phyloP scores from a whole-genome alignment of 2,329 filamentous ascomycete genomes.

The Hypoxylon sp. region DNA sequence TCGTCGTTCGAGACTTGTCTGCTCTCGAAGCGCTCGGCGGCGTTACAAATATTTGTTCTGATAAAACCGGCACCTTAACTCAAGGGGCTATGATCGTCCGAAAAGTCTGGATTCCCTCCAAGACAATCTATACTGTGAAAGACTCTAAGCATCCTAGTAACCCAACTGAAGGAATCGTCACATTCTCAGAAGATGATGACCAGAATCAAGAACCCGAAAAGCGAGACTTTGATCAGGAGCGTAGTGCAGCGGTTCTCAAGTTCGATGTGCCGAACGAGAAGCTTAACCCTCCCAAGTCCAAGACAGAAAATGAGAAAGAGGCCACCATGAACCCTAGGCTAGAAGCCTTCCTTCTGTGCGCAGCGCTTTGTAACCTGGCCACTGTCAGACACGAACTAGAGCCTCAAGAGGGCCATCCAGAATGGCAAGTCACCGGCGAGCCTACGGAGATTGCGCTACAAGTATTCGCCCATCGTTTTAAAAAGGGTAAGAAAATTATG shows the following conservation, averaged over 20 bases:
- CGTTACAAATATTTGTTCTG: slow-evolving; percentile 80
- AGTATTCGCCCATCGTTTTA: slow-evolving; percentile 80
- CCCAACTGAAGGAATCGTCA: slow-evolving; percentile 71
- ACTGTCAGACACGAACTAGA: slow-evolving; percentile 70
- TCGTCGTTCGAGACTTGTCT: slow-evolving; percentile 76
- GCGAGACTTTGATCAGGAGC: slow-evolving; percentile 72
- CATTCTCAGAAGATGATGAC: slow-evolving; percentile 60
- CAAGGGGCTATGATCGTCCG: slow-evolving; percentile 79
- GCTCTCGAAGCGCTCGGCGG: slow-evolving; percentile 79
- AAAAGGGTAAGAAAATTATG: slow-evolving; percentile 68
- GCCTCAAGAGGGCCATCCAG: slow-evolving; percentile 66
- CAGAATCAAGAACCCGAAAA: slow-evolving; percentile 58
- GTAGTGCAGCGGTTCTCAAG: slow-evolving; percentile 71
- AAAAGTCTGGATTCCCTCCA: slow-evolving; percentile 74
- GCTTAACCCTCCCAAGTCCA: slow-evolving; percentile 57
- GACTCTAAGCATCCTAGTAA: slow-evolving; percentile 73
- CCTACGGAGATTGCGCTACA: slow-evolving; percentile 84
- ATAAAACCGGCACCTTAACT: slow-evolving; percentile 80
- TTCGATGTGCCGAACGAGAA: slow-evolving; percentile 75
- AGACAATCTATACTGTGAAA: slow-evolving; percentile 71
- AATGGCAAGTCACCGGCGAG: slow-evolving; percentile 78
- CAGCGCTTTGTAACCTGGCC: slow-evolving; percentile 77
- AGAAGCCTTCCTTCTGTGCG: slow-evolving; percentile 66
- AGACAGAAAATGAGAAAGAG: slow-evolving; percentile 53
- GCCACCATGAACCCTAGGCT: slow-evolving; percentile 67